These are phyloP conservation scores for Teunomyces barrocoloradensis DNA, from an alignment of 805 yeast genomes.

Conservation along the genomic window DNA sequence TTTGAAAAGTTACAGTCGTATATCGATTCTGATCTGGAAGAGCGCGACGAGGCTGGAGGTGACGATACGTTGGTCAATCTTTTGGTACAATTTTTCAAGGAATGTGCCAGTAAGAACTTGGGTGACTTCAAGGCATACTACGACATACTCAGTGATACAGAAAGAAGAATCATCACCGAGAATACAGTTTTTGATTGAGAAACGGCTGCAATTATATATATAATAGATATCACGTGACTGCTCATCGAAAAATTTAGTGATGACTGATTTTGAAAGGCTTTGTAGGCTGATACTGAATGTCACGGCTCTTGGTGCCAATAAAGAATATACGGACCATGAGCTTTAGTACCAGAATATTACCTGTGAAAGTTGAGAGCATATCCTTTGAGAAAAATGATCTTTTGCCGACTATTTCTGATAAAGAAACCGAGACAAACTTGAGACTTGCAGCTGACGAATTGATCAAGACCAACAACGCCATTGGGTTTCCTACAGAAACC, in stretches of 20 bases:
- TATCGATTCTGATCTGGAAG: constrained; percentile 46
- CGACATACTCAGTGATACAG: constrained; percentile 47
- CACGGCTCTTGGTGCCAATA: neutral
- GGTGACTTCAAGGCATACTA: constrained; percentile 55
- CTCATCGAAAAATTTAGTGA: constrained; percentile 1
- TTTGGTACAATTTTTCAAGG: constrained; percentile 53
- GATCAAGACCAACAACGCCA: constrained; percentile 51
- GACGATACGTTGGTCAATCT: constrained; percentile 40
- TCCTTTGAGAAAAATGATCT: constrained; percentile 43
- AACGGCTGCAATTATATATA: neutral
- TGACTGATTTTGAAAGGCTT: neutral
- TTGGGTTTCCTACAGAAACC: constrained; percentile 96
- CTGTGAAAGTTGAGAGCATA: constrained; percentile 55
- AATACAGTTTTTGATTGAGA: constrained; percentile 34
- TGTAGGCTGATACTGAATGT: neutral
- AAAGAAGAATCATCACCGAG: constrained; percentile 53
- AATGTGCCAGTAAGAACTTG: constrained; percentile 48
- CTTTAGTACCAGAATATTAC: constrained; percentile 40
- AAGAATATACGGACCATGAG: constrained; percentile 5
- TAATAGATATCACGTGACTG: neutral
- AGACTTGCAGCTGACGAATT: constrained; percentile 59
- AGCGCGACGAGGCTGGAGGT: constrained; percentile 27
- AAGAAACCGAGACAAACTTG: constrained; percentile 50
- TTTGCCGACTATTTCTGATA: constrained; percentile 48
- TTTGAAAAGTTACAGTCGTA: constrained; percentile 62